These are phyloP conservation scores for Sporothrix schenckii DNA, from an alignment of 2,329 filamentous ascomycete species.

Conservation along the genomic window DNA sequence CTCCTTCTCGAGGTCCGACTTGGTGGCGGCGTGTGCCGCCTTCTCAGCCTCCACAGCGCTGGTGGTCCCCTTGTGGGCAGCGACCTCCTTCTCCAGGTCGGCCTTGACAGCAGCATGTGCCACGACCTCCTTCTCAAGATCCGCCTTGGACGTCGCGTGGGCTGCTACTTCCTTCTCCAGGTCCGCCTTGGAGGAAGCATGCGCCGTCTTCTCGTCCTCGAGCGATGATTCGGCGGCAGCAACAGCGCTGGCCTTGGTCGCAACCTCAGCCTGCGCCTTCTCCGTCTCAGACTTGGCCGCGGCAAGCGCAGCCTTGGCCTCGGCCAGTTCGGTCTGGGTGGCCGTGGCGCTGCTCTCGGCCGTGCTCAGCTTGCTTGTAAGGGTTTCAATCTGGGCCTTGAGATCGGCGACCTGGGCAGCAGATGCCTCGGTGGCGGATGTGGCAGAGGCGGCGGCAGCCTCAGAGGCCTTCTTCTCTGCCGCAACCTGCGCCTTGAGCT, in stretches of 20 bases:
- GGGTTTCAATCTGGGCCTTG: not conserved
- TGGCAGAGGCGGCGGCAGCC: not conserved
- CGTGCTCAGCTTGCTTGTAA: not conserved
- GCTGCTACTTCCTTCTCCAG: not conserved
- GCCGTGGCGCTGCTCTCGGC: not conserved
- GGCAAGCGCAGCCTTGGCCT: not conserved
- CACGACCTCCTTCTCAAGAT: not conserved
- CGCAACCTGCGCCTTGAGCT: not conserved
- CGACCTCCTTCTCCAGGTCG: not conserved
- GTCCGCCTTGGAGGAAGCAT: not conserved
- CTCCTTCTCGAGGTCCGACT: not conserved
- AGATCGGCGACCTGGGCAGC: not conserved
- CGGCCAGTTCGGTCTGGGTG: not conserved
- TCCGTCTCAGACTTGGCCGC: not conserved
- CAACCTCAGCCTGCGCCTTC: not conserved
- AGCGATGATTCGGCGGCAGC: not conserved
- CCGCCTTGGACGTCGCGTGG: not conserved
- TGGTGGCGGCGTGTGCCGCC: not conserved
- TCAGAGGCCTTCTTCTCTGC: no score
- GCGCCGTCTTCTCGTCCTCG: not conserved
- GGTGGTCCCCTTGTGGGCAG: not conserved
- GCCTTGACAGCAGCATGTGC: not conserved
- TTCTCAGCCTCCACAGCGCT: not conserved
- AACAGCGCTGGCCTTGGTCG: not conserved
- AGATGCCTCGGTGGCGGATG: no score